A percentile compares a stretch with the other conserved stretches of the same genome.
phyloP scores from a whole-genome alignment of 345 rosid species.

The Trapa incisa region DNA sequence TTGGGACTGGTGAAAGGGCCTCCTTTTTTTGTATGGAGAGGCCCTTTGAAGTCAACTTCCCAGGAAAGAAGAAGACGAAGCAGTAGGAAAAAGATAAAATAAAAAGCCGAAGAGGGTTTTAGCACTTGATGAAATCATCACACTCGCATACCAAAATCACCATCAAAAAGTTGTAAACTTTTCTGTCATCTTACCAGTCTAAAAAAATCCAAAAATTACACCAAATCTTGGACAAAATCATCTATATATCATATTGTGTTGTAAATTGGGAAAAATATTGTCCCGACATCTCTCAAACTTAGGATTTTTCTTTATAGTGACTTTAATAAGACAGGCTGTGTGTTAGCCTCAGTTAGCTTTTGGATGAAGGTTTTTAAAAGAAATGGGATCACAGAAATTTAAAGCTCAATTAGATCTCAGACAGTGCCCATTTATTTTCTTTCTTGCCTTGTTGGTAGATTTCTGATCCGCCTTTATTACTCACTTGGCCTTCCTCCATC shows the following conservation, averaged over 20 bases:
- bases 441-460: background rate
- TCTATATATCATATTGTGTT: too few species aligned
- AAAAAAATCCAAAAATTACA: too few species aligned
- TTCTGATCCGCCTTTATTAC: background rate
- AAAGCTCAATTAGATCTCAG: constrained; percentile 1
- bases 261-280: too few species aligned
- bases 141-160: too few species aligned
- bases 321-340: constrained; percentile 2
- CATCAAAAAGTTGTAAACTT: too few species aligned
- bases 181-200: too few species aligned
- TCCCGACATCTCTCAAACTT: too few species aligned
- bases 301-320: background rate
- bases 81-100: background rate
- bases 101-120: background rate
- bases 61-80: background rate
- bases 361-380: too few species aligned
- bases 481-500: background rate
- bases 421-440: constrained; percentile 1
- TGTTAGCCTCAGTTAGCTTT: background rate
- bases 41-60: constrained; percentile 20
- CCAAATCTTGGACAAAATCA: too few species aligned
- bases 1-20: constrained; percentile 13
- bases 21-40: too few species aligned
- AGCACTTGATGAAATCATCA: too few species aligned
- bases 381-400: too few species aligned